These are phyloP conservation scores for Neurospora sp. DNA, from an alignment of 495 filamentous ascomycete genomes.

Conservation along the genomic window DNA sequence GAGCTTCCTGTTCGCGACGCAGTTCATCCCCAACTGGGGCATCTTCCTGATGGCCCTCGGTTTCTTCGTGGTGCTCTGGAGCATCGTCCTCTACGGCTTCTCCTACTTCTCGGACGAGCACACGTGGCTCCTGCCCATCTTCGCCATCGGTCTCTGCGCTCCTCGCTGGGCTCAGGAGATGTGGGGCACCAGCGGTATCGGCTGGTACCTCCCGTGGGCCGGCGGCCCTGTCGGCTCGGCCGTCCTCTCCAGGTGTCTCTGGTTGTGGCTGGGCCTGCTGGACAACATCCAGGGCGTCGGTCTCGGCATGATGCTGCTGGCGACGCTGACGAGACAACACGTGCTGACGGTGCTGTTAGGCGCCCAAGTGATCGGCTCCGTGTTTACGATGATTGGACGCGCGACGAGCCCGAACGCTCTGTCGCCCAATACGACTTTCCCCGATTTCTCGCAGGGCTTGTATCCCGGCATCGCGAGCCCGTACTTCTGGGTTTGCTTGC, in stretches of 20 bases:
- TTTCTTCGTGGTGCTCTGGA: slow-evolving; percentile 54
- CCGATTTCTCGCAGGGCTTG: slow-evolving; percentile 40
- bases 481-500: slow-evolving; percentile 58
- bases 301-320: slow-evolving; percentile 54
- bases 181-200: slow-evolving; percentile 50
- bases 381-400: slow-evolving; percentile 47
- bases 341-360: slow-evolving; percentile 44
- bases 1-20: slow-evolving; percentile 47
- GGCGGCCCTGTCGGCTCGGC: slow-evolving; percentile 39
- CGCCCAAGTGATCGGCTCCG: slow-evolving; percentile 46
- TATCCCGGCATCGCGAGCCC: slow-evolving; percentile 41
- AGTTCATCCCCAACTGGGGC: slow-evolving; percentile 42
- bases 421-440: slow-evolving; percentile 56
- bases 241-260: slow-evolving; percentile 43
- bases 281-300: slow-evolving; percentile 53
- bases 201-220: slow-evolving; percentile 51
- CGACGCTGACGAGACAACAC: slow-evolving; percentile 53
- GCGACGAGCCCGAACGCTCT: slow-evolving; percentile 48
- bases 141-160: slow-evolving; percentile 52
- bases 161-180: slow-evolving; percentile 59
- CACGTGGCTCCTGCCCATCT: slow-evolving; percentile 56
- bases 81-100: slow-evolving; percentile 37
- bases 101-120: slow-evolving; percentile 41
- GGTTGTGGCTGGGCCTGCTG: slow-evolving; percentile 57
- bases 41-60: slow-evolving; percentile 42